Percentiles rank a stretch among this genome's conserved stretches.
These are phyloP conservation scores for Pinguiococcus pyrenoidosus DNA, from an alignment of 108 stramenopile species.

Conservation along the genomic window DNA sequence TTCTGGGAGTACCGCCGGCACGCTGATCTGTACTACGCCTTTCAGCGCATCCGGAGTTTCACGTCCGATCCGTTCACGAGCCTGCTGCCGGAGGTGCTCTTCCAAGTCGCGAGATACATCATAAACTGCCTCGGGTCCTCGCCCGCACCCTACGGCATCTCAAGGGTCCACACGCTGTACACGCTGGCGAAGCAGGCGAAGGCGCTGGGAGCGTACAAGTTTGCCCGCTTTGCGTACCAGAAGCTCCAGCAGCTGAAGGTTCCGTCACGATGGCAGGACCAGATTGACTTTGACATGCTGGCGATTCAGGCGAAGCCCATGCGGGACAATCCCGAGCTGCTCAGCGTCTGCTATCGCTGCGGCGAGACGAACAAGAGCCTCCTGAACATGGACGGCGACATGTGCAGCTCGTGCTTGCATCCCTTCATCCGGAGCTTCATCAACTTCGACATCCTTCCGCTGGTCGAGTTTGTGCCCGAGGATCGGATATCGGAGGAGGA, in stretches of 20 bases:
- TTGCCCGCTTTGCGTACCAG: constrained; percentile 45
- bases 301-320: constrained; percentile 41
- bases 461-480: constrained; percentile 56
- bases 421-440: constrained; percentile 51
- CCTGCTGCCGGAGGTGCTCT: constrained; percentile 44
- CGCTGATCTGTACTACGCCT: constrained; percentile 52
- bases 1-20: constrained; percentile 1
- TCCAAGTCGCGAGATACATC: constrained; percentile 42
- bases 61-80: constrained; percentile 48
- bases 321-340: constrained; percentile 43
- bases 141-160: constrained; percentile 42
- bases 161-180: constrained; percentile 41
- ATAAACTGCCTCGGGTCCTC: constrained; percentile 35
- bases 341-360: constrained; percentile 56
- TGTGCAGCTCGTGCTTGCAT: constrained; percentile 51
- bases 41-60: constrained; percentile 34
- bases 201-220: constrained; percentile 44
- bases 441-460: constrained; percentile 53
- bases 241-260: constrained; percentile 31
- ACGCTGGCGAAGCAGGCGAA: constrained; percentile 48
- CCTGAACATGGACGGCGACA: constrained; percentile 39
- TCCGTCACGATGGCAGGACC: constrained; percentile 32
- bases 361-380: constrained; percentile 46
- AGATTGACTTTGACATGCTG: constrained; percentile 49
- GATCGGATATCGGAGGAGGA: constrained; percentile 34